phyloP scores from a whole-genome alignment of 805 yeast species.

The Candida endomychidarum region DNA sequence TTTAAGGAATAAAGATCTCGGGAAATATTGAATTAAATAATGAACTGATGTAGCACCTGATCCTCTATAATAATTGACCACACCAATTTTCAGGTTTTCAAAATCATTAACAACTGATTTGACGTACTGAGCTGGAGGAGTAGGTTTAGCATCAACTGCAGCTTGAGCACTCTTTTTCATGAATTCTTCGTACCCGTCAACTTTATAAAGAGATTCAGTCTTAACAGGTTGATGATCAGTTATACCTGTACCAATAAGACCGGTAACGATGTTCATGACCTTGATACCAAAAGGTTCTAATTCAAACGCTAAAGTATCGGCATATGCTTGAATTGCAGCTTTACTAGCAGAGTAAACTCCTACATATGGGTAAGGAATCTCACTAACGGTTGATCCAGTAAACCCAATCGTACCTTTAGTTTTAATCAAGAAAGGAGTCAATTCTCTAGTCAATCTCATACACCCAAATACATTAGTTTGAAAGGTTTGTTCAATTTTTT shows the following conservation, averaged over 20 bases:
- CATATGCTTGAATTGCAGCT: constrained; percentile 14
- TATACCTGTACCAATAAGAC: constrained; percentile 8
- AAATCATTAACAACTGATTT: constrained; percentile 7
- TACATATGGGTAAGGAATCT: constrained; percentile 28
- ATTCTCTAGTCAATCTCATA: constrained; percentile 57
- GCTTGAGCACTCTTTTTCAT: not conserved
- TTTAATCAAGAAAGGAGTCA: constrained; percentile 52
- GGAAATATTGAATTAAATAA: too few species aligned
- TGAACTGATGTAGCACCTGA: constrained; percentile 13
- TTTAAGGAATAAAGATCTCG: too few species aligned
- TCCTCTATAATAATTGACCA: not conserved
- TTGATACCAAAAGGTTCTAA: constrained; percentile 14
- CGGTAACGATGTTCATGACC: constrained; percentile 12
- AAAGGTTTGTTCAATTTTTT: constrained; percentile 47
- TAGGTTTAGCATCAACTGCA: not conserved
- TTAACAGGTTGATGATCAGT: constrained; percentile 22
- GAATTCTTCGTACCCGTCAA: constrained; percentile 1
- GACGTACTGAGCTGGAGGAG: constrained; percentile 2
- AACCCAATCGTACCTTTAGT: constrained; percentile 39
- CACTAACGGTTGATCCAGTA: constrained; percentile 31
- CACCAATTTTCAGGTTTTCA: not conserved
- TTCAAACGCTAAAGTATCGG: constrained; percentile 13
- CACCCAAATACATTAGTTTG: constrained; percentile 71
- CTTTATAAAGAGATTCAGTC: not conserved
- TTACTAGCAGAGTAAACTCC: constrained; percentile 33